These are phyloP conservation scores for Taiwanofungus camphoratus DNA, from an alignment of 1,284 basidiomycete species.

Conservation along the genomic window DNA sequence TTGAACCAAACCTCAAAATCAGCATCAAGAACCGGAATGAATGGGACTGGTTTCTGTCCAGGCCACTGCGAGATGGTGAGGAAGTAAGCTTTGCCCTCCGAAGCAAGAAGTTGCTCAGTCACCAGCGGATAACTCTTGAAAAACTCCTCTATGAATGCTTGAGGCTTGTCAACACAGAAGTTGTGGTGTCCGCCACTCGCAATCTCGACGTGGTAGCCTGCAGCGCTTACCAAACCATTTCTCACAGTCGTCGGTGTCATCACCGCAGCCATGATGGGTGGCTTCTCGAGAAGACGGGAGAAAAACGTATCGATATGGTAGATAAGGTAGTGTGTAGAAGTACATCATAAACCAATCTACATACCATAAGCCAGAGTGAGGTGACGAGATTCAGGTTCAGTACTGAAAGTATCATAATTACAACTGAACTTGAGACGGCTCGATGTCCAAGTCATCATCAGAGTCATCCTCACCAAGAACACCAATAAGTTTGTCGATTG, in stretches of 20 bases:
- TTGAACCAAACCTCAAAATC: slow-evolving; percentile 98
- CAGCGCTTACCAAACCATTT: slow-evolving; percentile 88
- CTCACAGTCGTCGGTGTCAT: slow-evolving; percentile 97
- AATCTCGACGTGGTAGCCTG: slow-evolving; percentile 94
- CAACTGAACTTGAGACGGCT: no score
- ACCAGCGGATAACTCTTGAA: slow-evolving; percentile 83
- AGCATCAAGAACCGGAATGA: slow-evolving; percentile 93
- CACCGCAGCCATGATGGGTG: slow-evolving; percentile 97
- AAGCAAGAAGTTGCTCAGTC: slow-evolving; percentile 82
- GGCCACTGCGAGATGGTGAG: slow-evolving; percentile 91
- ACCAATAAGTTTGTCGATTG: no score
- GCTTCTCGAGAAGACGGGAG: slow-evolving; percentile 91
- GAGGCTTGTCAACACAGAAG: slow-evolving; percentile 78
- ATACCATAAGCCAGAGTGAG: no score
- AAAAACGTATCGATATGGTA: slow-evolving; percentile 94
- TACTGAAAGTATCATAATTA: no score
- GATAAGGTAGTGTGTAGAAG: no score
- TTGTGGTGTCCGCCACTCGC: slow-evolving; percentile 98
- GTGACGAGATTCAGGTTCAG: no score
- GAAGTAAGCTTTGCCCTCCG: slow-evolving; percentile 95
- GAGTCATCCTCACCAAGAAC: no score
- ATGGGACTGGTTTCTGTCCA: slow-evolving; percentile 97
- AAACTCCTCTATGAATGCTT: slow-evolving; percentile 76
- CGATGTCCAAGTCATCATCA: no score
- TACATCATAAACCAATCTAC: no score